Conservation (phyloP, 345 rosid species). For the Erodium maritimum region DNA sequence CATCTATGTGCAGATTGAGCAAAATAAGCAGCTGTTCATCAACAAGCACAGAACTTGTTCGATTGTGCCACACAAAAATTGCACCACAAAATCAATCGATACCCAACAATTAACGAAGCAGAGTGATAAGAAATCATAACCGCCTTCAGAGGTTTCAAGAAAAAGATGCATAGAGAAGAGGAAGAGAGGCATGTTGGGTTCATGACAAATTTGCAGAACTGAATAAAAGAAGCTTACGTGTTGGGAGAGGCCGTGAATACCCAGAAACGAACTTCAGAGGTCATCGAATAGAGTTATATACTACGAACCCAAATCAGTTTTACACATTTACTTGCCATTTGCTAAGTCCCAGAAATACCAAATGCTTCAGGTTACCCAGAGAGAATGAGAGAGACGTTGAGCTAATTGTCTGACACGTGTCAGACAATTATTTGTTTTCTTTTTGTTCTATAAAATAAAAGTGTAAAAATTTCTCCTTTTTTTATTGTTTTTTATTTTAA, state of each 20-base stretch:
- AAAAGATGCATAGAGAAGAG: background rate
- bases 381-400: too few species aligned
- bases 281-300: too few species aligned
- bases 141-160: background rate
- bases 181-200: background rate
- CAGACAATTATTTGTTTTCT: too few species aligned
- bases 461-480: too few species aligned
- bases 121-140: background rate
- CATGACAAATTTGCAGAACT: background rate
- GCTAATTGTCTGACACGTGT: too few species aligned
- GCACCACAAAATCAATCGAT: background rate
- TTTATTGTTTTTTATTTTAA: too few species aligned
- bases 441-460: too few species aligned
- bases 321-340: background rate
- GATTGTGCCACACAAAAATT: background rate
- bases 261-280: constrained; percentile 10
- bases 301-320: background rate
- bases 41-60: too few species aligned
- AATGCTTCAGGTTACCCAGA: too few species aligned
- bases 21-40: background rate
- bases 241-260: constrained; percentile 6
- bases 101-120: background rate
- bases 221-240: constrained; percentile 15
- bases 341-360: too few species aligned
- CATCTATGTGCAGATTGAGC: background rate